These are phyloP conservation scores for Athelia sp. DNA, from an alignment of 1,284 basidiomycete species.

Conservation along the genomic window DNA sequence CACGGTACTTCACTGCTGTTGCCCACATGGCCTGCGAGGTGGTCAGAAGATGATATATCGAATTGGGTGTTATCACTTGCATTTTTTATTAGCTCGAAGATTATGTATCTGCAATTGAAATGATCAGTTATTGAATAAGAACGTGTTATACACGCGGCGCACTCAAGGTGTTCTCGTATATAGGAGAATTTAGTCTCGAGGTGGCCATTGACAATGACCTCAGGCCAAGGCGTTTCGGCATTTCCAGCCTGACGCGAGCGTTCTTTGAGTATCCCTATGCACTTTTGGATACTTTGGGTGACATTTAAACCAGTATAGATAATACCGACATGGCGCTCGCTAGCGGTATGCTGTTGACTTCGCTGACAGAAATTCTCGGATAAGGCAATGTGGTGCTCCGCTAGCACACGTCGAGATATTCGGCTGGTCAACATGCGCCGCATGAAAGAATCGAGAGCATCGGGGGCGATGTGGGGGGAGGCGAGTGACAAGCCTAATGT, in stretches of 20 bases:
- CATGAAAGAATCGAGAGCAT: conserved; percentile 85
- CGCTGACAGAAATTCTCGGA: conserved; percentile 49
- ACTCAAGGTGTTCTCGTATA: conserved; percentile 87
- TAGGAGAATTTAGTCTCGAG: conserved; percentile 75
- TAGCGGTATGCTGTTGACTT: conserved; percentile 13
- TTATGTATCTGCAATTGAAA: conserved; percentile 59
- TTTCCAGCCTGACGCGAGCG: conserved; percentile 43
- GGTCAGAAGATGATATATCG: conserved; percentile 9
- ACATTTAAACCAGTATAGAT: conserved; percentile 78
- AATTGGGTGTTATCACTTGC: conserved; percentile 33
- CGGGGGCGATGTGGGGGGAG: conserved; percentile 73
- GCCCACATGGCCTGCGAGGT: conserved; percentile 60
- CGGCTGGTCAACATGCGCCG: conserved; percentile 86
- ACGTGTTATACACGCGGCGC: conserved; percentile 25
- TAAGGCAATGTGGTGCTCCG: conserved; percentile 86
- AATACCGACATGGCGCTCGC: conserved; percentile 76
- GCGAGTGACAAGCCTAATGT: conserved; percentile 74
- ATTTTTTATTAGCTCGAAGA: conserved; percentile 88
- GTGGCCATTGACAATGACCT: conserved; percentile 74
- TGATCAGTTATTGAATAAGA: not conserved
- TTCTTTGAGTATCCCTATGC: conserved; percentile 53
- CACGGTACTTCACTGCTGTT: conserved; percentile 47
- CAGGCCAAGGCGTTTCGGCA: conserved; percentile 45
- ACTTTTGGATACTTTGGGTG: conserved; percentile 66
- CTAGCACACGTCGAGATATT: conserved; percentile 85